These are phyloP conservation scores for Helminthosporium solani DNA, from an alignment of 2,329 filamentous ascomycete genomes.

Conservation along the genomic window DNA sequence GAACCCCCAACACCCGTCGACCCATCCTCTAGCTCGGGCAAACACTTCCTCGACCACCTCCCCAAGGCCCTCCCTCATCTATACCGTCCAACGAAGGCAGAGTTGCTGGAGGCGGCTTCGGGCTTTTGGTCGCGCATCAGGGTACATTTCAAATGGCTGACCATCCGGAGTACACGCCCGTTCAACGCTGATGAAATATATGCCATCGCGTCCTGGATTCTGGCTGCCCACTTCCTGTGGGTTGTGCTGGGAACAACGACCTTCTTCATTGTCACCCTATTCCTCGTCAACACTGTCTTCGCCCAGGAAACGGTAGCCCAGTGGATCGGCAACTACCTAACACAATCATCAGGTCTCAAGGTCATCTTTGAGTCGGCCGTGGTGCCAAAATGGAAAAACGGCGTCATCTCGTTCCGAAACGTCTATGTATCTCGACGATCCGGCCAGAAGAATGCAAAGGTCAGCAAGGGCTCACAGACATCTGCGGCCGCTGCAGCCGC, in stretches of 20 bases:
- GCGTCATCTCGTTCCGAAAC: constrained; percentile 94
- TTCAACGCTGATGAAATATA: constrained; percentile 97
- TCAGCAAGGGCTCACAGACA: constrained; percentile 87
- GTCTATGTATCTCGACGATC: constrained; percentile 93
- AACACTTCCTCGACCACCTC: constrained; percentile 58
- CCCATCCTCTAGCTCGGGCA: constrained; percentile 26
- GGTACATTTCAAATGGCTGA: constrained; percentile 96
- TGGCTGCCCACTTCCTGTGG: constrained; percentile 92
- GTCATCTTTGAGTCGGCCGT: constrained; percentile 98
- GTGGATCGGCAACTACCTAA: constrained; percentile 94
- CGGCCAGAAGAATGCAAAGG: constrained; percentile 75
- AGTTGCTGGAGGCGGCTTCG: constrained; percentile 84
- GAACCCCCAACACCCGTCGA: constrained; percentile 22
- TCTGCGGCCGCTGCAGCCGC: constrained; percentile 84
- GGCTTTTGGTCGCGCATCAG: constrained; percentile 89
- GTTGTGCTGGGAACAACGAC: constrained; percentile 95
- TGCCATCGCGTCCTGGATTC: constrained; percentile 91
- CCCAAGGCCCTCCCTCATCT: constrained; percentile 63
- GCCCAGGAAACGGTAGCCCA: constrained; percentile 93
- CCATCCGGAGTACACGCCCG: constrained; percentile 87
- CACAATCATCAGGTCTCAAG: constrained; percentile 86
- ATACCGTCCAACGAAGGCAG: constrained; percentile 87
- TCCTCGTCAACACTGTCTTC: constrained; percentile 92
- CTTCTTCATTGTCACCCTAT: constrained; percentile 88
- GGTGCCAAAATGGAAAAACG: constrained; percentile 91